A percentile compares a stretch with the other conserved stretches of the same genome.
Conservation (phyloP, 1,284 basidiomycete genomes). For the Trichosporon asahii region DNA sequence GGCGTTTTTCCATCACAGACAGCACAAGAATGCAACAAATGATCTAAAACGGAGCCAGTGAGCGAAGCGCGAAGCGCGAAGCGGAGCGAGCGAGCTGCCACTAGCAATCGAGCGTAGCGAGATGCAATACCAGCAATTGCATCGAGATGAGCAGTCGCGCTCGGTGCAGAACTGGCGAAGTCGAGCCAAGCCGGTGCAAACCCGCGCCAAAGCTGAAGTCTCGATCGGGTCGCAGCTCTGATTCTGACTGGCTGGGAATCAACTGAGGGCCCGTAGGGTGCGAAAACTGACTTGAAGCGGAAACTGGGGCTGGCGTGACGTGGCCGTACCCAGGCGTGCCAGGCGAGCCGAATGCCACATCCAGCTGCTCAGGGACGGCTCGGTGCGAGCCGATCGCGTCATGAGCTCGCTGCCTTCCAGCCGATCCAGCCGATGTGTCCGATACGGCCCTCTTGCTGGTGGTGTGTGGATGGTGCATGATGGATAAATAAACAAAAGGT, state of each 20-base stretch:
- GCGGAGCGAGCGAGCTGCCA: no score
- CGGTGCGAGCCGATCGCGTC: not conserved
- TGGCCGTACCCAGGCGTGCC: no score
- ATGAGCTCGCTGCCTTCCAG: not conserved
- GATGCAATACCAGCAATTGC: no score
- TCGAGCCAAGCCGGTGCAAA: no score
- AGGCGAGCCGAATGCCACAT: no score
- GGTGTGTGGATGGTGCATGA: not conserved
- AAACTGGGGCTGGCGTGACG: no score
- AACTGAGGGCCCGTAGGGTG: not conserved
- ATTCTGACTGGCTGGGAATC: not conserved
- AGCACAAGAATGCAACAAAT: conserved; percentile 9
- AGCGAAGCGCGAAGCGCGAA: no score
- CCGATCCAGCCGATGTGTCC: not conserved
- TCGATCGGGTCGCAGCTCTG: not conserved
- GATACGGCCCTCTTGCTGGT: not conserved
- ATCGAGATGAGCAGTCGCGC: no score
- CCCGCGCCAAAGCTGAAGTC: no score
- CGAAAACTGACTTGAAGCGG: not conserved
- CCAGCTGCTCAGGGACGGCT: no score
- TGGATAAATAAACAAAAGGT: not conserved
- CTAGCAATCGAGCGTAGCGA: no score
- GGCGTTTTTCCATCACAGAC: not conserved
- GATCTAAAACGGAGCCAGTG: not conserved
- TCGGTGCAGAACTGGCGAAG: not conserved